Conservation (phyloP, 116 monocot species). For the Zostera marina region DNA sequence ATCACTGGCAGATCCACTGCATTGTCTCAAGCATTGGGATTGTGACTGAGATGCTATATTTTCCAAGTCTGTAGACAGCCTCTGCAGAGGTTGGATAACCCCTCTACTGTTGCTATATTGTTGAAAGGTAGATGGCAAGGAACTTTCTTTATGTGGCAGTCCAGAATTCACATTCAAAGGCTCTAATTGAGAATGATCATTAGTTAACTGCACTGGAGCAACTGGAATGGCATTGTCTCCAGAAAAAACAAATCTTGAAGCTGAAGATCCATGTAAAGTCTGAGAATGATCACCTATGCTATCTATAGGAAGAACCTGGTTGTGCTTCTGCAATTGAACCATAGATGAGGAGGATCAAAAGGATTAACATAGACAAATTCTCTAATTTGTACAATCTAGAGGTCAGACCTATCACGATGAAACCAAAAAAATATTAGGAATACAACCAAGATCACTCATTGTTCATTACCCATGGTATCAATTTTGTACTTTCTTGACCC, state of each 20-base stretch:
- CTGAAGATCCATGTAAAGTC: constrained; percentile 20
- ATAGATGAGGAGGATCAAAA: not conserved
- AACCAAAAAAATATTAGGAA: not conserved
- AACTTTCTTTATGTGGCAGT: constrained; percentile 17
- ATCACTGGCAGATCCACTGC: constrained; percentile 27
- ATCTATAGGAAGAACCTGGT: constrained; percentile 25
- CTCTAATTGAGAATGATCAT: constrained; percentile 29
- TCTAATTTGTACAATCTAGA: not conserved
- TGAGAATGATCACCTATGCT: constrained; percentile 30
- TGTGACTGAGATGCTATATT: constrained; percentile 29
- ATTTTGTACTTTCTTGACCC: constrained; percentile 37
- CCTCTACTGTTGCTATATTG: constrained; percentile 13
- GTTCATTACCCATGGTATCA: constrained; percentile 61
- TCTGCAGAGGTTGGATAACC: constrained; percentile 15
- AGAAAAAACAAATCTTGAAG: constrained; percentile 26
- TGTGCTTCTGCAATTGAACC: constrained; percentile 32
- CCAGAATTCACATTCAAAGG: constrained; percentile 31
- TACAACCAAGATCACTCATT: not conserved
- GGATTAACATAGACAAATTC: not conserved
- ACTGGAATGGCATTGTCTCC: constrained; percentile 36
- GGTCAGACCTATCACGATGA: not conserved
- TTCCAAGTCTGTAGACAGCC: constrained; percentile 24
- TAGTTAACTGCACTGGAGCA: constrained; percentile 23
- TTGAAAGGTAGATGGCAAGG: constrained; percentile 8
- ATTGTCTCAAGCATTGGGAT: constrained; percentile 33